Base-by-base conservation (phyloP, 2,329 filamentous ascomycete species). In the Pestalotiopsis sp. region DNA sequence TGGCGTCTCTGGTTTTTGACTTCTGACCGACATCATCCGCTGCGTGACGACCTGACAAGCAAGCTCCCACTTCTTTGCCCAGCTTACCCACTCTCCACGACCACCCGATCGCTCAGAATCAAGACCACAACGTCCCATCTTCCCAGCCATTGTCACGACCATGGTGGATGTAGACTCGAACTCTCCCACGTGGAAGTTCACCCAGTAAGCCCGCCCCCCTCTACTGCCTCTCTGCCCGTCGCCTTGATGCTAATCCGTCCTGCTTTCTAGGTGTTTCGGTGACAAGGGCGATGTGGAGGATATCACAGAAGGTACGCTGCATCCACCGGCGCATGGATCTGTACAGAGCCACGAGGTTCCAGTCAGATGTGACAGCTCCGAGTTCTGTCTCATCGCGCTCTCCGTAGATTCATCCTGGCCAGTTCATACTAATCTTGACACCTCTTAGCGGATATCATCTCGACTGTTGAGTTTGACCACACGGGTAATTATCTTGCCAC, bases 241-340 rank as follows among this genome's bases (percentile, higher is more conserved):
- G 36, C 41, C 12, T 9, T 60, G 64, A 23, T 52, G 36, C 56
- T 64, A 27, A 61, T 20, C 45, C 20, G 20, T 41, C 14, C 45
- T 68, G 36, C 36, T 49, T 25, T 20, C 45, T 17, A 98, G 95
- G 86, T 98, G 96, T 87, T 99, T 99, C 84, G 96, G 96, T 83
- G 96, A 99, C 86, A 99, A 99, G 85, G 96, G 96, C 76, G 96
- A 99, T 85, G 95, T 99, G 74, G 96, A 98, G 83, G 95, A 98
- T 82, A 98, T 98, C 81, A 98, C 95, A 83, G 95, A 98, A 91
- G 93, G 93, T 95, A 86, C 77, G 82, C 49, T 72, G 56, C 66
- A 56, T 59, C 20, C 9, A 12, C n/a, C 41, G 57, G 56, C 62
- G 64, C 66, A 52, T 25, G 56, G 27, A 20, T 36, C 58, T 27